Conservation (phyloP, 169 alveolate species). For the Neospora caninum region DNA sequence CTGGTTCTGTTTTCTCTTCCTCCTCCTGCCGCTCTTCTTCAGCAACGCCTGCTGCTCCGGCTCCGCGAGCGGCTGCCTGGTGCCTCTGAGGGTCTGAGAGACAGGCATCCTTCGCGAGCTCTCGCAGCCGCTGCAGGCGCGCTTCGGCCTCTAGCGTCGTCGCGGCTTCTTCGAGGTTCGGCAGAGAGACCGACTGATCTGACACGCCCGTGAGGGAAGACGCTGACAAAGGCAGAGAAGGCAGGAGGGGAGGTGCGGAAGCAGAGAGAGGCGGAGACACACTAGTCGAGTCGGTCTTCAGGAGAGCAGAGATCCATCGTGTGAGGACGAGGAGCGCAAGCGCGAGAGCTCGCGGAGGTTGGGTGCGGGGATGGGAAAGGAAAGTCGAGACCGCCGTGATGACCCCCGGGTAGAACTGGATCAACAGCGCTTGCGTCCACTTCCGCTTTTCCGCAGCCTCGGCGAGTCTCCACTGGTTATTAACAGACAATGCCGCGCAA, state of each 20-base stretch:
- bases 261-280: not conserved
- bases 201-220: not conserved
- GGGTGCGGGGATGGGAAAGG: not conserved
- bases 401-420: conserved; percentile 2
- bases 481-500: too few relatives aligned
- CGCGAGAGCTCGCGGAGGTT: not conserved
- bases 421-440: not conserved
- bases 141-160: not conserved
- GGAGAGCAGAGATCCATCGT: conserved; percentile 1
- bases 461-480: not conserved
- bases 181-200: too few relatives aligned
- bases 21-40: not conserved
- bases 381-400: not conserved
- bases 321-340: not conserved
- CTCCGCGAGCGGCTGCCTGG: not conserved
- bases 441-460: not conserved
- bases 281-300: not conserved
- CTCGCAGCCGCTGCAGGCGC: not conserved
- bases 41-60: not conserved
- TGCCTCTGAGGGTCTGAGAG: not conserved
- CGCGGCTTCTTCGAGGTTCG: too few relatives aligned
- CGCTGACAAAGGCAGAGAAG: not conserved
- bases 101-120: not conserved
- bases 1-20: not conserved
- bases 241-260: not conserved